phyloP scores from a whole-genome alignment of 1,139 yeast species.

The Candida sp. region DNA sequence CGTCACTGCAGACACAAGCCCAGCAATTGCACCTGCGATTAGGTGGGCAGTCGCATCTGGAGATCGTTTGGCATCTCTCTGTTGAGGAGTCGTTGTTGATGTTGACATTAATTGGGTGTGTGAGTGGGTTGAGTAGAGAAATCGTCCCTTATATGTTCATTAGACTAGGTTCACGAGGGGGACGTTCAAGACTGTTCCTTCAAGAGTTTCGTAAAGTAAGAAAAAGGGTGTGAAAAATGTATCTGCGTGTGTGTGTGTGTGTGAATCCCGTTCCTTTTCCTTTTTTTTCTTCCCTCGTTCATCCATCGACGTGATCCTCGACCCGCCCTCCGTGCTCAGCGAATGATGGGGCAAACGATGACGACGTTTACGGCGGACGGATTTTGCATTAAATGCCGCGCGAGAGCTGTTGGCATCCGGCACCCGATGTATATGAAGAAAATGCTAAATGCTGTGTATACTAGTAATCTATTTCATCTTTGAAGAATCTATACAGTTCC shows the following conservation, averaged over 20 bases:
- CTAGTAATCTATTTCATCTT: slow-evolving; percentile 5
- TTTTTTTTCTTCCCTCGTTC: no score
- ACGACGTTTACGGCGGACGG: no score
- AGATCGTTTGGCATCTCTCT: slow-evolving; percentile 4
- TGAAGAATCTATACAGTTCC: slow-evolving; percentile 13
- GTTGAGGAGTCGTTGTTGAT: neutral
- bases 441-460: neutral
- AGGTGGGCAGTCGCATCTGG: slow-evolving; percentile 50
- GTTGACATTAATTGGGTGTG: neutral
- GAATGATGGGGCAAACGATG: no score
- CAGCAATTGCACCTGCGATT: slow-evolving; percentile 86
- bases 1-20: slow-evolving; percentile 78
- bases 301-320: no score
- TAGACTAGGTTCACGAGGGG: neutral
- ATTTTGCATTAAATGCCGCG: no score
- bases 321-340: no score
- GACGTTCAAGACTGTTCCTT: neutral
- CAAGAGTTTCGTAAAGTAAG: no score
- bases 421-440: neutral
- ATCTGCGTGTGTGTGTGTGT: no score
- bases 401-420: no score
- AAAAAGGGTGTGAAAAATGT: no score
- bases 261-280: no score
- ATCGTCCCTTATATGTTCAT: neutral
- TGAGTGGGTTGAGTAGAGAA: neutral